Evolutionary conservation across 2,329 filamentous ascomycete genomes (phyloP).

Genomic region (Pezicula radicicola): DNA sequence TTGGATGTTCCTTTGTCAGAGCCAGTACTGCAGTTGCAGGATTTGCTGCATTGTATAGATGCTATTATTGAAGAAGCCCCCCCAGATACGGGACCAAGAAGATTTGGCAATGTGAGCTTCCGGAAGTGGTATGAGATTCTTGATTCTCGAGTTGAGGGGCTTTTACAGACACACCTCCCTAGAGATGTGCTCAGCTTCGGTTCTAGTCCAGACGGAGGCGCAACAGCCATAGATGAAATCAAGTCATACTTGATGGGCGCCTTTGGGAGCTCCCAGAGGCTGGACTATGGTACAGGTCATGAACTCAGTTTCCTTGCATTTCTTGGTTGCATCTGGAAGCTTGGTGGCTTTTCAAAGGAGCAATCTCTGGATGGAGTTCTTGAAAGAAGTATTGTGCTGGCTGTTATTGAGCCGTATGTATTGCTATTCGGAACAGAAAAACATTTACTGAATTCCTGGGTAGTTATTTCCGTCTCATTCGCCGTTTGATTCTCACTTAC

Average conservation of each 20-base stretch:
- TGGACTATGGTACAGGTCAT: constrained; percentile 96
- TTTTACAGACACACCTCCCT: constrained; percentile 58
- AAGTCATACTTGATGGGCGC: constrained; percentile 76
- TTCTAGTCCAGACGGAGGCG: constrained; percentile 17
- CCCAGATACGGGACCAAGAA: constrained; percentile 78
- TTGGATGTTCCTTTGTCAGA: constrained; percentile 36
- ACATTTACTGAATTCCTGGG: constrained; percentile 4
- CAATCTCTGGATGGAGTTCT: constrained; percentile 44
- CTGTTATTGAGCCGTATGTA: constrained; percentile 77
- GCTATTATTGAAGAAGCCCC: constrained; percentile 73
- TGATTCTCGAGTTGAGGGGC: constrained; percentile 50
- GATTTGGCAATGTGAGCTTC: constrained; percentile 93
- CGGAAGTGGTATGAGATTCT: constrained; percentile 76
- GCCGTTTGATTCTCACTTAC: constrained; percentile 83
- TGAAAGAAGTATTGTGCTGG: constrained; percentile 79
- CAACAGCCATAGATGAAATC: constrained; percentile 63
- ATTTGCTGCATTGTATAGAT: constrained; percentile 62
- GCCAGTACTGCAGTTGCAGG: constrained; percentile 59
- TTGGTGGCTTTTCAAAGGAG: constrained; percentile 70
- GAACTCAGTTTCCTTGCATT: constrained; percentile 95
- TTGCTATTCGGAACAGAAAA: constrained; percentile 1
- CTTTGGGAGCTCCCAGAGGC: constrained; percentile 82
- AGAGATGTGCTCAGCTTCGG: constrained; percentile 33
- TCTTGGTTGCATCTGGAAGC: constrained; percentile 84
- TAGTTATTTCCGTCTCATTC: constrained; percentile 77